phyloP scores from a whole-genome alignment of 2,329 filamentous ascomycete species.

The Botrytis hyacinthi region DNA sequence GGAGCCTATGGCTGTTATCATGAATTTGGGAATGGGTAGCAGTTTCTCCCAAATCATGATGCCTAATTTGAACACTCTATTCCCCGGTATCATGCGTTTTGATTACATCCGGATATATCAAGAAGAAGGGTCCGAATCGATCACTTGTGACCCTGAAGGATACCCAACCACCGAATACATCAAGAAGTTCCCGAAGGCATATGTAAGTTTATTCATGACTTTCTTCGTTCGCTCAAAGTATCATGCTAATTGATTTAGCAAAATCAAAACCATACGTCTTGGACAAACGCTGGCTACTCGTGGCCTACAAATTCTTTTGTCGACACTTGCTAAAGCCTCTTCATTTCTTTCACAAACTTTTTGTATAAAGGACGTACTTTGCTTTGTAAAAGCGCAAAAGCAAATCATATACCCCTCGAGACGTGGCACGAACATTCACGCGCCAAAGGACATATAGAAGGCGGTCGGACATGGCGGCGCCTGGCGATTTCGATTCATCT shows the following conservation, averaged over 20 bases:
- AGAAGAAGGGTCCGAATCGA: conserved; percentile 46
- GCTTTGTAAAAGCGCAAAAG: conserved; percentile 20
- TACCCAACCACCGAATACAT: conserved; percentile 70
- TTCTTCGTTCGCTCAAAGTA: not conserved
- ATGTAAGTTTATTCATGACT: conserved; percentile 47
- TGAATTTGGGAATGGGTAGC: conserved; percentile 69
- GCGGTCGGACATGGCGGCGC: conserved; percentile 18
- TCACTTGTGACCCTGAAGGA: conserved; percentile 67
- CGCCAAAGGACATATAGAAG: conserved; percentile 24
- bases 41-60: conserved; percentile 63
- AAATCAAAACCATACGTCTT: conserved; percentile 63
- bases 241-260: conserved; percentile 33
- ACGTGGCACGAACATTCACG: conserved; percentile 20
- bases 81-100: conserved; percentile 65
- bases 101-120: conserved; percentile 73
- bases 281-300: conserved; percentile 51
- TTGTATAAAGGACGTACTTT: conserved; percentile 30
- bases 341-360: conserved; percentile 14
- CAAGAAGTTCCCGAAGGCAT: conserved; percentile 54
- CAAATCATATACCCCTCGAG: conserved; percentile 20
- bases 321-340: conserved; percentile 47
- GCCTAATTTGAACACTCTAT: conserved; percentile 50
- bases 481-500: conserved; percentile 17
- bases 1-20: conserved; percentile 65
- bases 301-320: conserved; percentile 64